These are phyloP conservation scores for Phytophthora parvispora DNA, from an alignment of 352 stramenopile species.

Conservation along the genomic window DNA sequence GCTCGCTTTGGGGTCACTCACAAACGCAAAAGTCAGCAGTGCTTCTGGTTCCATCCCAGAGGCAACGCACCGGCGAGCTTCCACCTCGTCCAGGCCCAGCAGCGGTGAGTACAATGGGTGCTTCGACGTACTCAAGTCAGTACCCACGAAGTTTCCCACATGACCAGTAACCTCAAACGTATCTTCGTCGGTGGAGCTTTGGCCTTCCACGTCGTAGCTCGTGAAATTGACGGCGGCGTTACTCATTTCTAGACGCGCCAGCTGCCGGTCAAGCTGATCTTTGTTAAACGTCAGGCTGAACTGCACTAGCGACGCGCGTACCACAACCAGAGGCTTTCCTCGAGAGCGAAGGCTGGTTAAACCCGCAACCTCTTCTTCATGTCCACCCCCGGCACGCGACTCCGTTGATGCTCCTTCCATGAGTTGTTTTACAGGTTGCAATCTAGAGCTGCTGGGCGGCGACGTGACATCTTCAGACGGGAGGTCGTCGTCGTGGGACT, in stretches of 20 bases:
- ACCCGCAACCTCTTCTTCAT: constrained; percentile 4
- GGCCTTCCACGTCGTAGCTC: constrained; percentile 24
- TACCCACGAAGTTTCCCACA: constrained; percentile 80
- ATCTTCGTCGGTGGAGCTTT: constrained; percentile 18
- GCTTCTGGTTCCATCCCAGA: constrained; percentile 16
- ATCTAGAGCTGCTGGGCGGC: background rate
- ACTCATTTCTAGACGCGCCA: constrained; percentile 70
- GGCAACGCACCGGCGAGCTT: constrained; percentile 14
- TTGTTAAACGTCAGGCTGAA: constrained; percentile 90
- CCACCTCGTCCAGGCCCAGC: constrained; percentile 64
- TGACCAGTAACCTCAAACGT: constrained; percentile 47
- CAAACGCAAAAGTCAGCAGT: constrained; percentile 38
- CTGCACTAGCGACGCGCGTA: constrained; percentile 76
- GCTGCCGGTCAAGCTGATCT: constrained; percentile 72
- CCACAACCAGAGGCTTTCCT: constrained; percentile 35
- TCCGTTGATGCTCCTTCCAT: background rate
- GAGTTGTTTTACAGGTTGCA: background rate
- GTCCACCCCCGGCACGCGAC: background rate
- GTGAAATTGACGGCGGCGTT: constrained; percentile 63
- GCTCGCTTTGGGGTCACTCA: constrained; percentile 16
- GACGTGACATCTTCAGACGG: constrained; percentile 11
- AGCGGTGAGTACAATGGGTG: constrained; percentile 73
- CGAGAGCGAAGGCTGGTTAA: constrained; percentile 17
- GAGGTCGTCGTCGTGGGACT: constrained; percentile 42
- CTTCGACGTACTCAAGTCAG: constrained; percentile 79